A percentile compares a stretch with the other conserved stretches of the same genome.
These are phyloP conservation scores for Ascochyta viciae-villosae DNA, from an alignment of 2,329 filamentous ascomycete genomes.

Conservation along the genomic window DNA sequence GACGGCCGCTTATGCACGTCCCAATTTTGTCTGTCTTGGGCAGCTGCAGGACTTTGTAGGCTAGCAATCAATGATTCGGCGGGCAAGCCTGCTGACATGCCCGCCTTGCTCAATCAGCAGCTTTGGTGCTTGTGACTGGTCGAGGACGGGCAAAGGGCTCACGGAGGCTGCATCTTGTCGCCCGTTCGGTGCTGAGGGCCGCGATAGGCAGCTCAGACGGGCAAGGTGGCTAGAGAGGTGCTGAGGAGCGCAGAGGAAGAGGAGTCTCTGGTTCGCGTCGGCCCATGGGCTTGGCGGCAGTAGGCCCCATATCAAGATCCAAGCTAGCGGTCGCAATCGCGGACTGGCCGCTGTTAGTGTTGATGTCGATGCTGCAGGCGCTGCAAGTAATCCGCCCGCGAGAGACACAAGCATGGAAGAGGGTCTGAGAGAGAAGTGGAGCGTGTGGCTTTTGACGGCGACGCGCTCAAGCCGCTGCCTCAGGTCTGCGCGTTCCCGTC, in stretches of 20 bases:
- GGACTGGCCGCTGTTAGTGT: constrained; percentile 36
- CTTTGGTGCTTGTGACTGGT: constrained; percentile 34
- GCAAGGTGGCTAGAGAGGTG: constrained; percentile 15
- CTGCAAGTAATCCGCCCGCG: constrained; percentile 11
- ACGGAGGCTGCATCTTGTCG: constrained; percentile 15
- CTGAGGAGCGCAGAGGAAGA: constrained; percentile 15
- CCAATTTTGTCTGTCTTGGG: constrained; percentile 26
- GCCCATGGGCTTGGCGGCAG: constrained; percentile 17
- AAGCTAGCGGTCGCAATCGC: constrained; percentile 37
- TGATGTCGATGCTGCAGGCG: constrained; percentile 10
- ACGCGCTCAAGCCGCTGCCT: constrained; percentile 13
- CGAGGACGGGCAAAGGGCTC: constrained; percentile 17
- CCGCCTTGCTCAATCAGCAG: constrained; percentile 45
- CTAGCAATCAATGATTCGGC: constrained; percentile 43
- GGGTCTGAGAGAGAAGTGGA: constrained; percentile 5
- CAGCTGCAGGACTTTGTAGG: constrained; percentile 23
- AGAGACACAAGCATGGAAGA: constrained; percentile 13
- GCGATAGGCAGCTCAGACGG: constrained; percentile 32
- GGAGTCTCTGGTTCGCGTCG: constrained; percentile 23
- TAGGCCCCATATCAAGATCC: constrained; percentile 31
- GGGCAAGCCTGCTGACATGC: constrained; percentile 39
- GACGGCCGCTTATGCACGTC: constrained; percentile 47
- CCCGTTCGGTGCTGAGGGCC: constrained; percentile 31
- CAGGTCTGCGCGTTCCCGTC: constrained; percentile 11
- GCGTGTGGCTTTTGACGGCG: constrained; percentile 14